phyloP scores from a whole-genome alignment of 306 rosid species.

The Dryas drummondii region DNA sequence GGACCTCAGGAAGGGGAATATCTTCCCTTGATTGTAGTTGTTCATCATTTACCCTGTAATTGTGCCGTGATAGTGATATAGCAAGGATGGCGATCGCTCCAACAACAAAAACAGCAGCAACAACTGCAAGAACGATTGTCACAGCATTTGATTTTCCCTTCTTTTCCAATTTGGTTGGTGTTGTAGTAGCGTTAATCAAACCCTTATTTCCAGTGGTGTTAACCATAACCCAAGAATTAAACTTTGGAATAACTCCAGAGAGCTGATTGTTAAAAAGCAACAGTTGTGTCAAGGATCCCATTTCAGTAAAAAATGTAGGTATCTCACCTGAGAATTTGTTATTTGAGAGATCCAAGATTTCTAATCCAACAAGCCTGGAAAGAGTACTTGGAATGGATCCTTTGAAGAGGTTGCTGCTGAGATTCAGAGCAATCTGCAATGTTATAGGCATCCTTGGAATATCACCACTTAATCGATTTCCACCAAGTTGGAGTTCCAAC shows the following conservation, averaged over 20 bases:
- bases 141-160: slow-evolving; percentile 37
- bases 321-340: slow-evolving; percentile 61
- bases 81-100: slow-evolving; percentile 37
- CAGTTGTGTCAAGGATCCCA: slow-evolving; percentile 50
- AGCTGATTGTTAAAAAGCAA: slow-evolving; percentile 56
- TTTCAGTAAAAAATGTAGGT: slow-evolving; percentile 27
- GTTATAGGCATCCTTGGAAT: slow-evolving; percentile 59
- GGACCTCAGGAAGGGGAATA: slow-evolving; percentile 41
- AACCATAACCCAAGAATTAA: slow-evolving; percentile 9
- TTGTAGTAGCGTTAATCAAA: not conserved
- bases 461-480: slow-evolving; percentile 47
- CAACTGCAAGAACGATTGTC: slow-evolving; percentile 46
- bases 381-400: slow-evolving; percentile 54
- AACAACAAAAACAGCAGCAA: slow-evolving; percentile 46
- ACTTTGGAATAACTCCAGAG: slow-evolving; percentile 46
- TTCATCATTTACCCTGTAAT: slow-evolving; percentile 45
- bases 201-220: slow-evolving; percentile 21
- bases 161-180: not conserved
- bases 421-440: slow-evolving; percentile 69
- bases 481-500: slow-evolving; percentile 70
- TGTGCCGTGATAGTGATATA: slow-evolving; percentile 41
- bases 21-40: slow-evolving; percentile 41
- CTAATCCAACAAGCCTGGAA: slow-evolving; percentile 24
- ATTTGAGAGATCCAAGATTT: slow-evolving; percentile 80
- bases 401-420: slow-evolving; percentile 59